Conservation (phyloP, 768 basidiomycete genomes). For the Tulasnella sp. region DNA sequence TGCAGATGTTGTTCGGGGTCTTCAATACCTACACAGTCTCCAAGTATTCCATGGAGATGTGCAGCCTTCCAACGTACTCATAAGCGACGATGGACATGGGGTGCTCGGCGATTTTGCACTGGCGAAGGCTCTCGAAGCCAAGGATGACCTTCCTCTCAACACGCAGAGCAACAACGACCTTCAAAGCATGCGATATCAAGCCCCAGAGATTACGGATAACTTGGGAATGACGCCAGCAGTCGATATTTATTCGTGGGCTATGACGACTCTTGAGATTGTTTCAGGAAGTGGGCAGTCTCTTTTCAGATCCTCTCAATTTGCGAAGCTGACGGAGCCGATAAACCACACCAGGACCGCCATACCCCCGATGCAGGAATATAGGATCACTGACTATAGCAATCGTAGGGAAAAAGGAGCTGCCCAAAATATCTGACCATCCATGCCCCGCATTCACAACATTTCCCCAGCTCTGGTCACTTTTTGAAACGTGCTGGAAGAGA, state of each 20-base stretch:
- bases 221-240: background rate
- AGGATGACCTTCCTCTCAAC: background rate
- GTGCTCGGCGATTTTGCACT: background rate
- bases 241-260: background rate
- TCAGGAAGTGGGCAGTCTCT: background rate
- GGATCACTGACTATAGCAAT: background rate
- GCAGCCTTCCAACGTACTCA: background rate
- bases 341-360: background rate
- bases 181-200: constrained; percentile 4
- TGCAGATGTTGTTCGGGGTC: background rate
- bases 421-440: background rate
- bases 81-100: background rate
- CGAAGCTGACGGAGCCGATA: background rate
- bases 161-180: background rate
- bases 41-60: background rate
- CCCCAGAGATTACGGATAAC: background rate
- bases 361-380: background rate
- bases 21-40: background rate
- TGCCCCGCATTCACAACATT: background rate
- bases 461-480: background rate
- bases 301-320: background rate
- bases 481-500: background rate
- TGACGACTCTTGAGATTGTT: constrained; percentile 7
- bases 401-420: background rate
- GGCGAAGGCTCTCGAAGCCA: background rate